phyloP scores from a whole-genome alignment of 1,284 basidiomycete species.

The Ganoderma meredithae region DNA sequence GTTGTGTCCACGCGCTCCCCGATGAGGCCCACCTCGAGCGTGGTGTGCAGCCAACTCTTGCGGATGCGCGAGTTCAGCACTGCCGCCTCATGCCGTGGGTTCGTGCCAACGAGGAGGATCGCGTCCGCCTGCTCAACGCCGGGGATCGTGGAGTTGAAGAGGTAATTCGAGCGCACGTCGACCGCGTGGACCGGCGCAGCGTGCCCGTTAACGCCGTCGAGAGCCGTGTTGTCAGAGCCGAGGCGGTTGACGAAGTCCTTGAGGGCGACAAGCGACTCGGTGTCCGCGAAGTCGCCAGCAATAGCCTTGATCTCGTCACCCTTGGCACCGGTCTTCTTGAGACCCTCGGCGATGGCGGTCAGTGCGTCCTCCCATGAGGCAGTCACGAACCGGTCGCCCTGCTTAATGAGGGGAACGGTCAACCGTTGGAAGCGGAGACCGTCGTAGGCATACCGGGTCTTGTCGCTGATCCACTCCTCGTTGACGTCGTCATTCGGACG shows the following conservation, averaged over 20 bases:
- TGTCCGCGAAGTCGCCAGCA: conserved; percentile 93
- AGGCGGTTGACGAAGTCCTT: conserved; percentile 95
- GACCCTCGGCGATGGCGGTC: conserved; percentile 80
- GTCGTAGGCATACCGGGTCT: conserved; percentile 97
- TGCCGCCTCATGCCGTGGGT: conserved; percentile 97
- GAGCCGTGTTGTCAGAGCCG: conserved; percentile 93
- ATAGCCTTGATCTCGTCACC: conserved; percentile 98
- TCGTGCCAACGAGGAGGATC: conserved; percentile 95
- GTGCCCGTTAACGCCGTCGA: conserved; percentile 80
- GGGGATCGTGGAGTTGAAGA: conserved; percentile 96
- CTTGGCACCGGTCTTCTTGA: conserved; percentile 82
- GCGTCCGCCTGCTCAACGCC: conserved; percentile 93
- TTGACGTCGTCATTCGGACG: conserved; percentile 98
- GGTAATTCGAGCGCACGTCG: conserved; percentile 95
- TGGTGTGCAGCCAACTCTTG: conserved; percentile 90
- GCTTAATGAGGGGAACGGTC: conserved; percentile 91
- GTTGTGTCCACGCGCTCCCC: conserved; percentile 93
- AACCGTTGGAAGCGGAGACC: conserved; percentile 96
- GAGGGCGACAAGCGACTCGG: conserved; percentile 91
- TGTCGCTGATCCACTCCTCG: conserved; percentile 99
- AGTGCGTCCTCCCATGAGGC: conserved; percentile 96
- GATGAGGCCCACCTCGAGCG: conserved; percentile 88
- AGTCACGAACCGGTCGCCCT: conserved; percentile 92
- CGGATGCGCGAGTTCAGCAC: conserved; percentile 97
- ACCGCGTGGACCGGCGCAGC: conserved; percentile 79